Evolutionary conservation across 2,329 filamentous ascomycete genomes (phyloP).

Genomic region (Epichloe gansuensis): DNA sequence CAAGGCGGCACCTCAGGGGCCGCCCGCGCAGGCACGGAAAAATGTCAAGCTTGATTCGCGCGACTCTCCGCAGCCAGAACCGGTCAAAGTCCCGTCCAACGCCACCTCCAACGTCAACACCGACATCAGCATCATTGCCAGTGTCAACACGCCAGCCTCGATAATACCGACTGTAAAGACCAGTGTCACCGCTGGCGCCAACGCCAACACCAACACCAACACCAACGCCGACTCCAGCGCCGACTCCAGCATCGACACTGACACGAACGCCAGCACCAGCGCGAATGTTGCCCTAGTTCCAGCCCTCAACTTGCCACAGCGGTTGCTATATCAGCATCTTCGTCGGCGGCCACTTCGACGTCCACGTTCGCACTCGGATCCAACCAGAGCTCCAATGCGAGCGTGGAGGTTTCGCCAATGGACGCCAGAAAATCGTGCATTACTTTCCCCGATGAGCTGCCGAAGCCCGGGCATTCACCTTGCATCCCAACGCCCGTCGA

Average conservation of each 20-base stretch:
- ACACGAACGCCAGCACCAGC: background rate
- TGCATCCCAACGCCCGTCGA: slow-evolving; percentile 3
- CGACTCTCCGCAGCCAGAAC: background rate
- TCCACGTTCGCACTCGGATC: background rate
- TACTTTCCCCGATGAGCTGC: slow-evolving; percentile 22
- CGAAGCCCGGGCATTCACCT: slow-evolving; percentile 12
- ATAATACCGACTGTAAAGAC: too few species aligned
- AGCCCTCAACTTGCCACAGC: background rate
- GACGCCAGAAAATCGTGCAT: slow-evolving; percentile 22
- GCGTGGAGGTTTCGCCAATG: slow-evolving; percentile 13
- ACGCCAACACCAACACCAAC: background rate
- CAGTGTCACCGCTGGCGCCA: background rate
- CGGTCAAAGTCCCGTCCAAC: background rate
- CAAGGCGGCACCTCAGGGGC: background rate
- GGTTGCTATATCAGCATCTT: background rate
- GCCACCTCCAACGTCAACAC: background rate
- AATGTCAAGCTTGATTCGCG: background rate
- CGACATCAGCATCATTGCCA: background rate
- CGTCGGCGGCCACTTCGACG: background rate
- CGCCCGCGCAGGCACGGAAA: background rate
- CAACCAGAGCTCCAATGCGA: slow-evolving; percentile 13
- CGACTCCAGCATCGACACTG: background rate
- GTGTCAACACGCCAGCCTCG: too few species aligned
- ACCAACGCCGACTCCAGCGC: background rate
- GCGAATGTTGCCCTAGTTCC: background rate